Evolutionary conservation across 73 alveolate genomes (phyloP).

Genomic region (Paramecium bursaria): DNA sequence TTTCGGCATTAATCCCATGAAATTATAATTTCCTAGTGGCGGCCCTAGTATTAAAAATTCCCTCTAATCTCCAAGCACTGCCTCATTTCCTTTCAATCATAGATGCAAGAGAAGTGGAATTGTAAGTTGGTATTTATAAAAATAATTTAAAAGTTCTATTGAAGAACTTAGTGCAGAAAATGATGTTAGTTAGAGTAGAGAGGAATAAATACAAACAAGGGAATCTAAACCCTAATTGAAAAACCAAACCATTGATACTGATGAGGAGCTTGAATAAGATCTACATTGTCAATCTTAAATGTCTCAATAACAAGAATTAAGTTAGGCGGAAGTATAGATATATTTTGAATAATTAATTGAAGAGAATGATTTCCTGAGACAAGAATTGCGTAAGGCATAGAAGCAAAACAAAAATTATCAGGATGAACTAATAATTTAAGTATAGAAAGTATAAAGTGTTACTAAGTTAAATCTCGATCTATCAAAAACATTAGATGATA

Average conservation of each 20-base stretch:
- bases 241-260: not conserved
- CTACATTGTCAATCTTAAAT: not conserved
- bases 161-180: slow-evolving; percentile 35
- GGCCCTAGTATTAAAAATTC: not conserved
- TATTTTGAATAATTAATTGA: not conserved
- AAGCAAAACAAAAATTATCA: not conserved
- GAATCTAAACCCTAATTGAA: not conserved
- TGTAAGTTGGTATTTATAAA: not conserved
- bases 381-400: not conserved
- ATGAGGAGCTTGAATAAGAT: not conserved
- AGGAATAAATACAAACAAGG: not conserved
- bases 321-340: not conserved
- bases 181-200: slow-evolving; percentile 27
- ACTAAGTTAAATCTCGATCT: not conserved
- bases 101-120: not conserved
- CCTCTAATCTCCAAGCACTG: slow-evolving; percentile 1
- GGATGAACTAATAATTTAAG: not conserved
- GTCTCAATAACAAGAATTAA: not conserved
- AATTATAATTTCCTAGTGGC: not conserved
- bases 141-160: not conserved
- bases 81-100: slow-evolving; percentile 34
- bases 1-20: too few relatives aligned
- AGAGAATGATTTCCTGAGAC: not conserved
- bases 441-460: not conserved
- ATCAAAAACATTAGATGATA: slow-evolving; percentile 21